Evolutionary conservation across 805 yeast species (phyloP).

Genomic region (Yamadazyma endophytica): DNA sequence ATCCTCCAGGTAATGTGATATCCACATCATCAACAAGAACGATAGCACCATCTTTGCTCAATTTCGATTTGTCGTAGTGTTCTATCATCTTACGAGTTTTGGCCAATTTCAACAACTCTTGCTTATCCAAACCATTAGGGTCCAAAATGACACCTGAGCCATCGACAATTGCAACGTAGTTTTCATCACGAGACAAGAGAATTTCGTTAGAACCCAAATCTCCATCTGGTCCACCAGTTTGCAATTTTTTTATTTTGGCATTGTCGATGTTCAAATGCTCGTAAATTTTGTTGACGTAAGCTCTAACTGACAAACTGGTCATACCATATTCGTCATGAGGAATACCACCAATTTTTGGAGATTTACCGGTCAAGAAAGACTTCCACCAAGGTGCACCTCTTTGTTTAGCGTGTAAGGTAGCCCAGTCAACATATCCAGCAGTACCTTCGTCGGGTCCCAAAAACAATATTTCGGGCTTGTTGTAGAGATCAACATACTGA

Average conservation of each 20-base stretch:
- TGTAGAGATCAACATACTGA: slow-evolving; percentile 77
- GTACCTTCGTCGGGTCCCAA: slow-evolving; percentile 99
- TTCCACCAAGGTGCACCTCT: slow-evolving; percentile 99
- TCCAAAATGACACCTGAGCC: slow-evolving; percentile 95
- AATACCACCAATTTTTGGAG: slow-evolving; percentile 89
- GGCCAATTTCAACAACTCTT: slow-evolving; percentile 77
- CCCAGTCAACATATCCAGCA: slow-evolving; percentile 95
- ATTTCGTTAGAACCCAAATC: slow-evolving; percentile 96
- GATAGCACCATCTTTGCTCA: slow-evolving; percentile 72
- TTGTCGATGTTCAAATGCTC: slow-evolving; percentile 66
- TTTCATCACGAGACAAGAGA: slow-evolving; percentile 75
- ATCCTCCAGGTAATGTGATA: slow-evolving; percentile 72
- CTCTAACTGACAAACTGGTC: slow-evolving; percentile 93
- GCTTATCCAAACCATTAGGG: slow-evolving; percentile 81
- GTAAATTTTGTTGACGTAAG: slow-evolving; percentile 84
- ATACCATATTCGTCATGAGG: slow-evolving; percentile 98
- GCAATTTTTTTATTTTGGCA: slow-evolving; percentile 67
- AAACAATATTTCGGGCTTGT: slow-evolving; percentile 83
- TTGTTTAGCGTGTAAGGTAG: slow-evolving; percentile 84
- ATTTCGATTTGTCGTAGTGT: slow-evolving; percentile 59
- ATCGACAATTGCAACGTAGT: slow-evolving; percentile 84
- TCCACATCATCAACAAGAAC: slow-evolving; percentile 85
- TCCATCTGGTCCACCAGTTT: slow-evolving; percentile 99
- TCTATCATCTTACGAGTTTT: slow-evolving; percentile 69
- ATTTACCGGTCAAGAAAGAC: slow-evolving; percentile 95